These are phyloP conservation scores for Trypanosoma theileri DNA, from an alignment of 208 protist genomes.

Conservation along the genomic window DNA sequence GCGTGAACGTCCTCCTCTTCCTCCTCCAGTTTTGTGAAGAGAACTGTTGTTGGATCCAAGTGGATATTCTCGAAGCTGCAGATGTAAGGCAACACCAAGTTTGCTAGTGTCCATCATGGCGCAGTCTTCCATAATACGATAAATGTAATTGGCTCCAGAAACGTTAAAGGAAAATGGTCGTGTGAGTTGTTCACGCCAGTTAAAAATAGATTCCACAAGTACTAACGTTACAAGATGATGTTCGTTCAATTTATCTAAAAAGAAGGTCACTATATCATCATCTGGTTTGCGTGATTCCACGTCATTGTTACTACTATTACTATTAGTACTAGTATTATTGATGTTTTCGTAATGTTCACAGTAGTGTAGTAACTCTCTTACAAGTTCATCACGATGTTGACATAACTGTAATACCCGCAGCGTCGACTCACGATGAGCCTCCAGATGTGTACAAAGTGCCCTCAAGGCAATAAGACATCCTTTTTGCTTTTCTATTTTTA, in stretches of 20 bases:
- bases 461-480: neutral
- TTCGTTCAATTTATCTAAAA: conserved; percentile 45
- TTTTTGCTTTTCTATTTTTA: neutral
- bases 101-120: conserved; percentile 32
- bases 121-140: conserved; percentile 54
- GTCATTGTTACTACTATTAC: neutral
- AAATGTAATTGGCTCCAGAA: conserved; percentile 52
- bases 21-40: too few species aligned
- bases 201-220: conserved; percentile 57
- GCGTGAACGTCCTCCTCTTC: too few species aligned
- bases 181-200: conserved; percentile 64
- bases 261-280: neutral
- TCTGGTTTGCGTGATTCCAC: neutral
- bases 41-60: conserved; percentile 6
- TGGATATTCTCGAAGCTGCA: conserved; percentile 51
- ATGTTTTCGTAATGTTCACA: conserved; percentile 18
- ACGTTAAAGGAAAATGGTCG: conserved; percentile 61
- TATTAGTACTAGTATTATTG: neutral
- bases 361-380: conserved; percentile 5
- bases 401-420: conserved; percentile 25
- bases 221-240: conserved; percentile 53
- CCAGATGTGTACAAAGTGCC: conserved; percentile 16
- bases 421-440: conserved; percentile 14
- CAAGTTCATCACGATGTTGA: conserved; percentile 20
- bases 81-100: conserved; percentile 38